Conservation (phyloP, 2,329 filamentous ascomycete genomes). For the Alternaria ethzedia region DNA sequence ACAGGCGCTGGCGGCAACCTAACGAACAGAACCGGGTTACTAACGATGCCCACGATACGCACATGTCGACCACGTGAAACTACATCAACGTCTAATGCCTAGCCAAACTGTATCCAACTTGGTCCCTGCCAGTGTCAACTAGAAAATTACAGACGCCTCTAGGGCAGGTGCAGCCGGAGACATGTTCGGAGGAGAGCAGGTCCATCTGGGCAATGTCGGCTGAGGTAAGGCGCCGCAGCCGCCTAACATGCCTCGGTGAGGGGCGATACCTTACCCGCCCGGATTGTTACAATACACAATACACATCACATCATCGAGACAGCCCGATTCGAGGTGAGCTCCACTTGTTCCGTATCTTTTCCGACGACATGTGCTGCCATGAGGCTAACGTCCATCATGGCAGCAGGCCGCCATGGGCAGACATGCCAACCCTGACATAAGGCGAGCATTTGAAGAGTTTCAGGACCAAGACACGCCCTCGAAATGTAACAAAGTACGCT, state of each 20-base stretch:
- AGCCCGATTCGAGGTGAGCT: constrained; percentile 20
- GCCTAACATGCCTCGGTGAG: neutral
- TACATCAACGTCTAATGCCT: neutral
- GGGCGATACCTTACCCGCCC: constrained; percentile 12
- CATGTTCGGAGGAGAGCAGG: neutral
- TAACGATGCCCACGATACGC: neutral
- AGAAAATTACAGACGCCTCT: neutral
- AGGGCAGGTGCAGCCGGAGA: neutral
- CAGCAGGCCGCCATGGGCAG: constrained; percentile 33
- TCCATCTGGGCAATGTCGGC: neutral
- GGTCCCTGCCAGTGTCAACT: neutral
- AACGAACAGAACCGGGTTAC: constrained; percentile 8
- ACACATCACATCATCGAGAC: constrained; percentile 12
- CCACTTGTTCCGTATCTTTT: constrained; percentile 8
- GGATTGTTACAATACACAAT: constrained; percentile 12
- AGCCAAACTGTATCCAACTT: neutral
- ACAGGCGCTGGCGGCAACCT: neutral
- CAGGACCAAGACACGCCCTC: constrained; percentile 51
- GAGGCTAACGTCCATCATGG: constrained; percentile 19
- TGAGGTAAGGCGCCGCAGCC: constrained; percentile 10
- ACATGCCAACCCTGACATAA: constrained; percentile 53
- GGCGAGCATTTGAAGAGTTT: constrained; percentile 48
- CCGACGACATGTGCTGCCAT: neutral
- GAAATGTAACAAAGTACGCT: constrained; percentile 58
- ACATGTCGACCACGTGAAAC: neutral